Percentiles rank a stretch among this genome's conserved stretches.
Evolutionary conservation across 208 protist species (phyloP).

Genomic region (Kentomonas sorsogonicus): DNA sequence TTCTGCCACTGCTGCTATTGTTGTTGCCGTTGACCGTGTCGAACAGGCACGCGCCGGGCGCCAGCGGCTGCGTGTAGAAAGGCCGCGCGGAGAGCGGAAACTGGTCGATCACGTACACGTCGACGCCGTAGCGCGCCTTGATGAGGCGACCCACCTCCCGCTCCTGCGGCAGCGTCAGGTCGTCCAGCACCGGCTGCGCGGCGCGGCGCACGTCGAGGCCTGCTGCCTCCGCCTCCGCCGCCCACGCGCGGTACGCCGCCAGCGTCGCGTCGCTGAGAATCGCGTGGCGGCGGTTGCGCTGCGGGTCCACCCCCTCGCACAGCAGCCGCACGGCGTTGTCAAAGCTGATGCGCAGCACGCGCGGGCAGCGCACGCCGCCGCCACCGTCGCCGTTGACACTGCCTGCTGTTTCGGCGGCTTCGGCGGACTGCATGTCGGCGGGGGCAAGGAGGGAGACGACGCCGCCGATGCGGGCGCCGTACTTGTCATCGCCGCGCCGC

Average conservation of each 20-base stretch:
- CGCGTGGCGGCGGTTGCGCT: slow-evolving; percentile 1
- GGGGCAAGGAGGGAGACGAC: not conserved
- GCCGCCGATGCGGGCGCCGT: slow-evolving; percentile 42
- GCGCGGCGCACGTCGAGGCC: slow-evolving; percentile 10
- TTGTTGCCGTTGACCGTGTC: slow-evolving; percentile 2
- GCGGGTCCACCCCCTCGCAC: slow-evolving; percentile 14
- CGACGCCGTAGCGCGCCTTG: slow-evolving; percentile 94
- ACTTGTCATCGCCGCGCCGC: slow-evolving; percentile 25
- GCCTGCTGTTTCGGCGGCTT: not conserved
- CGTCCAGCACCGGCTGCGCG: slow-evolving; percentile 47
- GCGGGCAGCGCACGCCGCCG: slow-evolving; percentile 5
- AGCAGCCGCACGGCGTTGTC: slow-evolving; percentile 44
- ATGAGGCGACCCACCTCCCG: slow-evolving; percentile 92
- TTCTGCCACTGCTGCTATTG: not conserved
- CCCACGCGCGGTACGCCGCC: not conserved
- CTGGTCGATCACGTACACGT: slow-evolving; percentile 98
- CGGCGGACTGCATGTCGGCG: no score
- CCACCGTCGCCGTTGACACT: not conserved
- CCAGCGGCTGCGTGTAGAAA: slow-evolving; percentile 99
- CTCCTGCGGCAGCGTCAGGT: slow-evolving; percentile 90
- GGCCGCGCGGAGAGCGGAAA: slow-evolving; percentile 94
- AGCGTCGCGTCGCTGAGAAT: slow-evolving; percentile 1
- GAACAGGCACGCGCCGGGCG: not conserved
- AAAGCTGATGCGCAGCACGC: slow-evolving; percentile 55
- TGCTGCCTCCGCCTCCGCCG: not conserved